A percentile compares a stretch with the other conserved stretches of the same genome.
phyloP scores from a whole-genome alignment of 2,329 filamentous ascomycete species.

The Hypoxylon sp. region DNA sequence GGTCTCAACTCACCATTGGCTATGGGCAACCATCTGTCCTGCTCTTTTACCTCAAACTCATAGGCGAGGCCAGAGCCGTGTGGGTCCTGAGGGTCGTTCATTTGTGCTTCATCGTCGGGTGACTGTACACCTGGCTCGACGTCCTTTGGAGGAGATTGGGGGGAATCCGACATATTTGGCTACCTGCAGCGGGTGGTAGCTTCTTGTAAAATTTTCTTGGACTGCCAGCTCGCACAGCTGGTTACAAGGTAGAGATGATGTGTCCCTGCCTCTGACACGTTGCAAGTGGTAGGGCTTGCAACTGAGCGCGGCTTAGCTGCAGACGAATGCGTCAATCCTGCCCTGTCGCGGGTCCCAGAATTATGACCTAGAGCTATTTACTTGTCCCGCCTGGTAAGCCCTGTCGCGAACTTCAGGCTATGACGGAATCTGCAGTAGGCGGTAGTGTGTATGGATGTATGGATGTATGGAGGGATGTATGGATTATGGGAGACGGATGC shows the following conservation, averaged over 20 bases:
- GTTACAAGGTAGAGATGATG: constrained; percentile 68
- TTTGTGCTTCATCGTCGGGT: constrained; percentile 93
- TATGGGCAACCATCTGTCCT: constrained; percentile 99
- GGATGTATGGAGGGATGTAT: constrained; percentile 18
- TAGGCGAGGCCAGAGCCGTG: constrained; percentile 82
- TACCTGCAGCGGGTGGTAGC: constrained; percentile 76
- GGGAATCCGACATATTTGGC: constrained; percentile 92
- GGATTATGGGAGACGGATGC: constrained; percentile 13
- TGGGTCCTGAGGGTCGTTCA: constrained; percentile 88
- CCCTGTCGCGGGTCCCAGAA: constrained; percentile 55
- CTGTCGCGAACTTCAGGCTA: constrained; percentile 63
- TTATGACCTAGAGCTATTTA: constrained; percentile 52
- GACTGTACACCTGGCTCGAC: constrained; percentile 94
- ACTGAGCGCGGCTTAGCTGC: constrained; percentile 67
- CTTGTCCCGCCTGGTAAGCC: constrained; percentile 53
- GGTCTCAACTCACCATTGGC: constrained; percentile 92
- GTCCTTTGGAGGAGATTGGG: constrained; percentile 92
- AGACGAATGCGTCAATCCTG: constrained; percentile 68
- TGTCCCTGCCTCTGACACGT: constrained; percentile 72
- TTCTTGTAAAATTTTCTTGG: constrained; percentile 71
- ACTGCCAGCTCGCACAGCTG: constrained; percentile 71
- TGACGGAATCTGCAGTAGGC: constrained; percentile 58
- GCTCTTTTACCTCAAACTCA: constrained; percentile 99
- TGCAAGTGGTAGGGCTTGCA: constrained; percentile 71
- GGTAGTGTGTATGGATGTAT: constrained; percentile 41